These are phyloP conservation scores for Neurospora sp. DNA, from an alignment of 2,329 filamentous ascomycete species.

Conservation along the genomic window DNA sequence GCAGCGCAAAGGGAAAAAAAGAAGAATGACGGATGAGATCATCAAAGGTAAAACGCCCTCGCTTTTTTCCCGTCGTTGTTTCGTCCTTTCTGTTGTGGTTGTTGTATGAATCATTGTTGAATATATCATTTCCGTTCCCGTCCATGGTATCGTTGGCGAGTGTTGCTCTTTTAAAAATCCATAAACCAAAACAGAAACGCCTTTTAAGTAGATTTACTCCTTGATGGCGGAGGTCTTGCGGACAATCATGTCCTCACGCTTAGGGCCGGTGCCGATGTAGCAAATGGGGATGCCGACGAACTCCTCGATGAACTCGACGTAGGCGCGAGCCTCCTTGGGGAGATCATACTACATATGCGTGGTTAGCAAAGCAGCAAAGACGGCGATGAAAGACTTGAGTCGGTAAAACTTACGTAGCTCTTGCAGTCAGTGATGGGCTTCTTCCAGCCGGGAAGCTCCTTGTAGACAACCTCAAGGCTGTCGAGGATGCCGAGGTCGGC, in stretches of 20 bases:
- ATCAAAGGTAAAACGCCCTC: neutral
- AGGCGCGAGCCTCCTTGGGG: slow-evolving; percentile 52
- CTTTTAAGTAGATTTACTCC: neutral
- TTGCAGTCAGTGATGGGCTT: slow-evolving; percentile 49
- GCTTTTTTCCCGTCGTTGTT: neutral
- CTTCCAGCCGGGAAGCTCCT: slow-evolving; percentile 61
- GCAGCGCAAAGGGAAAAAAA: neutral
- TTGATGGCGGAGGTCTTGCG: neutral
- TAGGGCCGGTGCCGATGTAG: slow-evolving; percentile 19
- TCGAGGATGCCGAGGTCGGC: slow-evolving; percentile 50
- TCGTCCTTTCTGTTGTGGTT: neutral
- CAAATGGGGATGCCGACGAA: slow-evolving; percentile 43
- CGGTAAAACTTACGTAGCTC: slow-evolving; percentile 31
- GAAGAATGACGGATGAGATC: neutral
- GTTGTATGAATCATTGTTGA: neutral
- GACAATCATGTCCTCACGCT: slow-evolving; percentile 1
- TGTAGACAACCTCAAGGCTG: slow-evolving; percentile 54
- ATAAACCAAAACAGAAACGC: neutral
- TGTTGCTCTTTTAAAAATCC: neutral
- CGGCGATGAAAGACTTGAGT: neutral
- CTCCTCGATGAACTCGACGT: slow-evolving; percentile 55
- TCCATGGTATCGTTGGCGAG: neutral
- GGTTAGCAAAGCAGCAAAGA: slow-evolving; percentile 3
- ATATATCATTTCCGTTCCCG: neutral
- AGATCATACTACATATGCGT: slow-evolving; percentile 35